Conservation (phyloP, 768 basidiomycete genomes). For the Suillus subalutaceus region DNA sequence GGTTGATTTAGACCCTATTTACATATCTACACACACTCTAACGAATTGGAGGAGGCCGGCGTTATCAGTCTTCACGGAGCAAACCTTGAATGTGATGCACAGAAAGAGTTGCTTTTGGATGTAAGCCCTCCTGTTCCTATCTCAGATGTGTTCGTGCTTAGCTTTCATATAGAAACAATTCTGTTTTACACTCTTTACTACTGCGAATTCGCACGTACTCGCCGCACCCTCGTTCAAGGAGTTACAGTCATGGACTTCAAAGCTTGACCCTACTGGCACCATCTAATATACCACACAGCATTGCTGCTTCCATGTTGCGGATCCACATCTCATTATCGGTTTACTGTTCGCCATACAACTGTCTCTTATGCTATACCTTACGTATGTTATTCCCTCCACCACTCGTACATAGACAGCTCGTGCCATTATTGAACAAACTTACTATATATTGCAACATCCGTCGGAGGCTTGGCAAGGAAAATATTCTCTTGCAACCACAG, state of each 20-base stretch:
- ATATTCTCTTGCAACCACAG: not conserved
- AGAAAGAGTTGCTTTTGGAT: conserved; percentile 85
- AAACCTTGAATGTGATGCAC: conserved; percentile 82
- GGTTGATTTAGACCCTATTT: conserved; percentile 76
- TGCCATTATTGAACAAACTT: not conserved
- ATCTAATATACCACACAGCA: conserved; percentile 36
- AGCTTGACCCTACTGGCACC: conserved; percentile 81
- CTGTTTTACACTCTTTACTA: conserved; percentile 89
- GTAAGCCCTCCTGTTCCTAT: conserved; percentile 48
- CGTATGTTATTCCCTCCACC: conserved; percentile 7
- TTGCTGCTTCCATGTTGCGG: conserved; percentile 3
- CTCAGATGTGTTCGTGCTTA: conserved; percentile 9
- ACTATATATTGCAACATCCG: not conserved
- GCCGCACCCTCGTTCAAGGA: conserved; percentile 84
- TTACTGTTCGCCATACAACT: conserved; percentile 25
- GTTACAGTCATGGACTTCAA: conserved; percentile 80
- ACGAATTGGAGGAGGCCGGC: conserved; percentile 81
- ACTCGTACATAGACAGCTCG: conserved; percentile 1
- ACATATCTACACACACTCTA: conserved; percentile 81
- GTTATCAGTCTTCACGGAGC: conserved; percentile 84
- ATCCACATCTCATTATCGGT: conserved; percentile 8
- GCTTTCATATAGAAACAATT: conserved; percentile 63
- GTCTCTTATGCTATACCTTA: conserved; percentile 33
- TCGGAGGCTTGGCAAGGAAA: not conserved
- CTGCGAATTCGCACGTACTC: conserved; percentile 89